A percentile compares a stretch with the other conserved stretches of the same genome.
These are phyloP conservation scores for Infundibulicybe gibba DNA, from an alignment of 768 basidiomycete genomes.

Conservation along the genomic window DNA sequence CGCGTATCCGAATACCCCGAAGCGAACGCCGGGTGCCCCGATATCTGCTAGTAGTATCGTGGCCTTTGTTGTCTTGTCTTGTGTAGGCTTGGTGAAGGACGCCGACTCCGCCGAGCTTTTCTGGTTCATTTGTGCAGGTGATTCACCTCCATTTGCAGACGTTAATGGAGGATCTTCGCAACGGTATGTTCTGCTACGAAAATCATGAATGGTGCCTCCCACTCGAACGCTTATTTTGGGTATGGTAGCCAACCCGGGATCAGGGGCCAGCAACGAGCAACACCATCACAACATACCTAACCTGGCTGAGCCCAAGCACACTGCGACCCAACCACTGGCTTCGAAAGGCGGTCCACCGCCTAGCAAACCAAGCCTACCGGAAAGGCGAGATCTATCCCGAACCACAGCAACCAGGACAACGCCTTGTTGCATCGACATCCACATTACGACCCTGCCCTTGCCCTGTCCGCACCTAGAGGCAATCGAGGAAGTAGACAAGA, in stretches of 20 bases:
- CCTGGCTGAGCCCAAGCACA: constrained; percentile 4
- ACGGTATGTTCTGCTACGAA: constrained; percentile 22
- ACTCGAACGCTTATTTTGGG: constrained; percentile 24
- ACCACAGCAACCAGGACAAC: too few species aligned
- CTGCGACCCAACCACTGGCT: too few species aligned
- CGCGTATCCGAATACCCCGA: constrained; percentile 63
- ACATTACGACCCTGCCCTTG: constrained; percentile 12
- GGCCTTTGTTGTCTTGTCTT: constrained; percentile 78
- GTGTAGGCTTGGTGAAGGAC: constrained; percentile 78
- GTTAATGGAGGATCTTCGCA: constrained; percentile 37
- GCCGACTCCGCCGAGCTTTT: constrained; percentile 25
- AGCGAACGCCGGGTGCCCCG: constrained; percentile 71
- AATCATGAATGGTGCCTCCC: neutral
- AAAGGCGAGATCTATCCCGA: too few species aligned
- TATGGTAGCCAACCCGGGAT: constrained; percentile 17
- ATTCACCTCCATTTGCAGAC: constrained; percentile 19
- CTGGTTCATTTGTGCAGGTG: neutral
- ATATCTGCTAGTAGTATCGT: constrained; percentile 77
- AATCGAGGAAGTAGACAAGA: constrained; percentile 30
- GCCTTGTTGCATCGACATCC: too few species aligned
- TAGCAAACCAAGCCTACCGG: constrained; percentile 5
- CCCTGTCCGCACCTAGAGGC: constrained; percentile 5
- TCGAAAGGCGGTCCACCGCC: constrained; percentile 1
- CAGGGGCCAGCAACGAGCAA: constrained; percentile 6
- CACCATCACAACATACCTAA: constrained; percentile 5